Evolutionary conservation across 2,329 filamentous ascomycete species (phyloP), one percentile per base, ranked within the genome.

Genomic region (Berkeleyomyces basicola): DNA sequence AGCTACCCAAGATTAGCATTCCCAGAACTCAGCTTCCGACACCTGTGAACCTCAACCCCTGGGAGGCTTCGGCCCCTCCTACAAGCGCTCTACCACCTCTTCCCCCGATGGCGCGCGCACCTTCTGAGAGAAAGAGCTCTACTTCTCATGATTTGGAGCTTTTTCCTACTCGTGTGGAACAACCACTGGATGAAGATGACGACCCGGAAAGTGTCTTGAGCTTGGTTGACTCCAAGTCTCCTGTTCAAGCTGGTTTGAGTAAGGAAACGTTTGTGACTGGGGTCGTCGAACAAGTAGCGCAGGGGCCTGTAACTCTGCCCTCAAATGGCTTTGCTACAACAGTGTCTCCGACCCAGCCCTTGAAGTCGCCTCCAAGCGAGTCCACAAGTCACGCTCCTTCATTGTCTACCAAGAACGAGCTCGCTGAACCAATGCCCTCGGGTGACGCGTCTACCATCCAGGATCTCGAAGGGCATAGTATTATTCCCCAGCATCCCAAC

Each of bases 1-100:
- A 55, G 51, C 51, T 55, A 16, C 51, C 51, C 1, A 55, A 55
- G 33, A 55, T 55, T 36, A 55, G 31, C 9, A 31, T 55, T 10
- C 51, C 51, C 10, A 55, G 51, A 55, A 55, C 51, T 7, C 51
- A 55, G n/a, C 51, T 55, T 55, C 51, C 51, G 39, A 31, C 51
- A n/a, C 33, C 51, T 39, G 51, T 55, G 7, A 55, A 39, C 11
- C 51, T 55, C 2, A 55, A 55, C 6, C 51, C 51, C 3, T 55
- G 51, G 51, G 51, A 53, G 6, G 51, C 61, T 60, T 59, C 62
- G 4, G 47, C 46, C 14, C 60, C 60, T 1, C 60, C 60, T 44
- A 40, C 47, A 31, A 43, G 47, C 37, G 60, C 60, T 33, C 5
- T 61, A 23, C 60, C 60, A 9, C 61, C 61, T 14, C 53, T 58